Evolutionary conservation across 768 basidiomycete genomes (phyloP), one percentile per base, ranked within the genome.

Genomic region (Neoboletus subvelutipes): DNA sequence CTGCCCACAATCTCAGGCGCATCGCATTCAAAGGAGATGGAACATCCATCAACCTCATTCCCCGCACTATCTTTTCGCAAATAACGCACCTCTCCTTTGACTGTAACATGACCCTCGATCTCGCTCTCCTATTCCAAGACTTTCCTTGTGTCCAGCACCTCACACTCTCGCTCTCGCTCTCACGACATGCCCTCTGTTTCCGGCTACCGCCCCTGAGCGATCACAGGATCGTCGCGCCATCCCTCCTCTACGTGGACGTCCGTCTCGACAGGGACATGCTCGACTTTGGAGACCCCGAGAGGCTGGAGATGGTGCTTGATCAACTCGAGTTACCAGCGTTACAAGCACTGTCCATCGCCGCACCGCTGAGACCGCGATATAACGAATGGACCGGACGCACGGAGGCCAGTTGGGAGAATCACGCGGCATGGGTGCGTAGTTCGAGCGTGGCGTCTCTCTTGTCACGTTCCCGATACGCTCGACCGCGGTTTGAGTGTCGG

Each of bases 41-140:
- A 28, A 31, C 55, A 6, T 50, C 59, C 2, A 55, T 54, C 42
- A 20, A 54, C 43, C 34, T 66, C 50, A 26, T 73, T 33, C 62
- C 71, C 1, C 64, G 33, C 12, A 11, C 36, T 45, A 20, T 65
- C 31, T 58, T 59, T 2, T 33, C 57, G 4, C 65, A 67, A 12
- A 57, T 71, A 41, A 65, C 69, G 1, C 58, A 62, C 50, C 69
- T 71, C 45, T 54, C 61, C 26, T 42, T 68, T 13, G 62, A 70
- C 42, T 65, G 63, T 20, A 20, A 43, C 41, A 45, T 54, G 51
- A 43, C 56, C 24, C 64, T 65, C 51, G 65, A 71, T 37, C 57
- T 69, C 33, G 45, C 54, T 24, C 31, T 41, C 20, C 42, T 71
- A 26, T 60, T 65, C 46, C 51, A 51, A 22, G 66, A 71, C 47